A percentile compares a stretch with the other conserved stretches of the same genome.
phyloP scores from a whole-genome alignment of 2,329 filamentous ascomycete genomes.

The Ustulina deusta region DNA sequence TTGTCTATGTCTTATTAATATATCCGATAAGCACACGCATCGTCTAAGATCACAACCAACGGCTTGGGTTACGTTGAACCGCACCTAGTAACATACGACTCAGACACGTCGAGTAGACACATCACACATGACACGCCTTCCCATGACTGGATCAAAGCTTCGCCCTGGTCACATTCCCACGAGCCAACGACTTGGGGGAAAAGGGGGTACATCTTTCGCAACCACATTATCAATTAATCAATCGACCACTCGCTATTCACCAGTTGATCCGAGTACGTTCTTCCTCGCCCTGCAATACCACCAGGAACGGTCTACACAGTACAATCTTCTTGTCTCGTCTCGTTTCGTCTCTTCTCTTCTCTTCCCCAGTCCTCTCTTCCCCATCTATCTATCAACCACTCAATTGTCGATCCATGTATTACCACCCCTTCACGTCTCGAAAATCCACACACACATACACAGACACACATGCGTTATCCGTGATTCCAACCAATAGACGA shows the following conservation, averaged over 20 bases:
- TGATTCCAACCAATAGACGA: constrained; percentile 4
- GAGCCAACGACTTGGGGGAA: neutral
- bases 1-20: neutral
- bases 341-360: neutral
- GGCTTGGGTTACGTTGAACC: neutral
- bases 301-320: neutral
- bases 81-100: neutral
- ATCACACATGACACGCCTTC: neutral
- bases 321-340: constrained; percentile 1
- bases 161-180: neutral
- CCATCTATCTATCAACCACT: constrained; percentile 8
- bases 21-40: neutral
- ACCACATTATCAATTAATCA: constrained; percentile 10
- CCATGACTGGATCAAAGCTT: neutral
- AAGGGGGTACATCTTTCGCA: neutral
- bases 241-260: neutral
- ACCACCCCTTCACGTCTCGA: neutral
- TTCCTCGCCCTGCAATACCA: neutral
- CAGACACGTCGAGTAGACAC: neutral
- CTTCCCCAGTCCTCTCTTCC: neutral
- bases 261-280: neutral
- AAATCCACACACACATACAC: neutral
- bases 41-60: neutral
- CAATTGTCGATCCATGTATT: neutral
- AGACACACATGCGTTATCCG: neutral